phyloP scores from a whole-genome alignment of 805 yeast species.

The Kurtzmaniella fragi region DNA sequence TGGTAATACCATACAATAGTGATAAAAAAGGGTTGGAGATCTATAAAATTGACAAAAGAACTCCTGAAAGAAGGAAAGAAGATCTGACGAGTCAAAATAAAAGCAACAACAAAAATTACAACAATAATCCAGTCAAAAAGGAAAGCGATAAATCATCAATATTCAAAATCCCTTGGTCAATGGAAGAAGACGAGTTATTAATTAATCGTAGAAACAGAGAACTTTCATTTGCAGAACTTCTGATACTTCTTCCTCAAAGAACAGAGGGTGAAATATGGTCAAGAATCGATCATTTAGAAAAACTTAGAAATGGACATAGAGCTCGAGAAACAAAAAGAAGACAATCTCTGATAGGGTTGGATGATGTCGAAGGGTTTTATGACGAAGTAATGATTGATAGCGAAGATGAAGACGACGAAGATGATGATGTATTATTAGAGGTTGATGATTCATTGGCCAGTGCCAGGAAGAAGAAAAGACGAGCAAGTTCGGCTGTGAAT shows the following conservation, averaged over 20 bases:
- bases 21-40: conserved; percentile 12
- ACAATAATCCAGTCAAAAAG: conserved; percentile 3
- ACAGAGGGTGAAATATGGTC: conserved; percentile 70
- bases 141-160: conserved; percentile 6
- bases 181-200: conserved; percentile 70
- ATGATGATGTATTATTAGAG: conserved; percentile 31
- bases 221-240: conserved; percentile 65
- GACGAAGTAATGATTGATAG: conserved; percentile 34
- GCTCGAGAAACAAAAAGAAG: conserved; percentile 26
- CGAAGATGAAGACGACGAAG: conserved; percentile 27
- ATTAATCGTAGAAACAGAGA: conserved; percentile 51
- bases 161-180: conserved; percentile 41
- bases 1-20: conserved; percentile 30
- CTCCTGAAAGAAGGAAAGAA: conserved; percentile 4
- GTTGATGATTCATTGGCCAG: conserved; percentile 28
- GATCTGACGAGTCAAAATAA: conserved; percentile 1
- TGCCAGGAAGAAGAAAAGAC: conserved; percentile 25
- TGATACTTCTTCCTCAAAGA: conserved; percentile 66
- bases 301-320: conserved; percentile 28
- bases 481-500: conserved; percentile 41
- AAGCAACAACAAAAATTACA: not conserved
- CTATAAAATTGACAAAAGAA: conserved; percentile 2
- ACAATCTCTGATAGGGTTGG: conserved; percentile 37
- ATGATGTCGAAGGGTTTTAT: conserved; percentile 8
- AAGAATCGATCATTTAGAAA: conserved; percentile 48